Conservation (phyloP, 2,329 filamentous ascomycete genomes). For the Pseudodiploospora longispora region DNA sequence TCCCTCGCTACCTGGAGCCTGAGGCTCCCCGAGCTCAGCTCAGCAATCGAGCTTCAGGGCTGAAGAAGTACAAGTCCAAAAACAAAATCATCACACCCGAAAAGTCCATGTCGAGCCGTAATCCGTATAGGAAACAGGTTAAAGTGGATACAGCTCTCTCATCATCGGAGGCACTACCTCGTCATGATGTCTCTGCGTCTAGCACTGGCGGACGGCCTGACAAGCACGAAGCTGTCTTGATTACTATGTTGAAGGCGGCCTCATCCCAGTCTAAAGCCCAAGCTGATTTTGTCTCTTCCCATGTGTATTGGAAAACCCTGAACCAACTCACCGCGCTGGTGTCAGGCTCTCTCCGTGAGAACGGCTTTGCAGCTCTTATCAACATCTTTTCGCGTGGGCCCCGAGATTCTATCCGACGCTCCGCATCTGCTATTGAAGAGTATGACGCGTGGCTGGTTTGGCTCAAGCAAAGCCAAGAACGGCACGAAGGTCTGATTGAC, state of each 20-base stretch:
- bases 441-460: conserved; percentile 77
- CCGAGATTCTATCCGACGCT: conserved; percentile 60
- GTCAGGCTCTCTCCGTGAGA: conserved; percentile 52
- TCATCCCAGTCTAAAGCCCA: conserved; percentile 69
- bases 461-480: conserved; percentile 74
- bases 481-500: conserved; percentile 66
- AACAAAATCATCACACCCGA: conserved; percentile 48
- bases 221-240: conserved; percentile 47
- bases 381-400: conserved; percentile 68
- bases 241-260: conserved; percentile 69
- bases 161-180: neutral
- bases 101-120: conserved; percentile 46
- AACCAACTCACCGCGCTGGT: conserved; percentile 60
- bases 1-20: conserved; percentile 57
- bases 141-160: conserved; percentile 10
- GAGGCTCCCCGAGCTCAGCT: conserved; percentile 54
- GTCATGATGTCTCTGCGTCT: neutral
- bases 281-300: conserved; percentile 75
- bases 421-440: conserved; percentile 65
- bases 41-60: conserved; percentile 59
- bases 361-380: conserved; percentile 63
- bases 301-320: conserved; percentile 77
- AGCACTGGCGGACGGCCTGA: conserved; percentile 19
- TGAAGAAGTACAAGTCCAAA: conserved; percentile 52
- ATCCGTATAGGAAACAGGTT: conserved; percentile 43